phyloP scores from a whole-genome alignment of 495 filamentous ascomycete species.

The Podospora tetraspora region DNA sequence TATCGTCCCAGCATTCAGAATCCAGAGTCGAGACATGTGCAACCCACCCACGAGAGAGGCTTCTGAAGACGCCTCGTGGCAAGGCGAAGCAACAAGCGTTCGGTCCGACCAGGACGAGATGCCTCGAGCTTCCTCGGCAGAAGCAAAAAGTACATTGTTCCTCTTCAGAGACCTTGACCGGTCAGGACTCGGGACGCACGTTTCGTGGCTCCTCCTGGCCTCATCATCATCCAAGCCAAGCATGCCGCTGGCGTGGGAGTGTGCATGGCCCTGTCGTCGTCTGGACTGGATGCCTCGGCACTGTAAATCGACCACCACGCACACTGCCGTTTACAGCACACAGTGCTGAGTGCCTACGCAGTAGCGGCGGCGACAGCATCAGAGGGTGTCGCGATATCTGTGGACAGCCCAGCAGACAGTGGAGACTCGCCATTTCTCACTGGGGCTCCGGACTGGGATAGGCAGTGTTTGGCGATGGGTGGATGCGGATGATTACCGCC shows the following conservation, averaged over 20 bases:
- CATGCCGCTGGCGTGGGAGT: background rate
- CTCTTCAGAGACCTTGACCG: background rate
- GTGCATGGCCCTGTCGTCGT: background rate
- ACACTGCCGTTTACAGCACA: background rate
- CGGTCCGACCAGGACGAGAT: background rate
- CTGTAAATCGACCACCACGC: background rate
- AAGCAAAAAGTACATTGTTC: background rate
- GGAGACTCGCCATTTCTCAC: background rate
- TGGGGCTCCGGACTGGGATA: background rate
- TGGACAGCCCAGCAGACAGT: background rate
- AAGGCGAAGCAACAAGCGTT: constrained; percentile 4
- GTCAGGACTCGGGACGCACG: background rate
- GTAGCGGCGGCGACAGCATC: background rate
- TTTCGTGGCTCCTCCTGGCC: background rate
- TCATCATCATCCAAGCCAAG: background rate
- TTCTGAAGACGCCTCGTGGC: constrained; percentile 5
- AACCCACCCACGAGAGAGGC: background rate
- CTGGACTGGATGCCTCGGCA: background rate
- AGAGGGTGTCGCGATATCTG: background rate
- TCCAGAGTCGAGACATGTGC: background rate
- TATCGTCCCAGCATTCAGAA: background rate
- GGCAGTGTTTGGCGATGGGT: background rate
- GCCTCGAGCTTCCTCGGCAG: background rate
- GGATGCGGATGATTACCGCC: background rate
- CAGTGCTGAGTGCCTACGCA: background rate